These are phyloP conservation scores for Fusarium torulosum DNA, from an alignment of 2,329 filamentous ascomycete genomes.

Conservation along the genomic window DNA sequence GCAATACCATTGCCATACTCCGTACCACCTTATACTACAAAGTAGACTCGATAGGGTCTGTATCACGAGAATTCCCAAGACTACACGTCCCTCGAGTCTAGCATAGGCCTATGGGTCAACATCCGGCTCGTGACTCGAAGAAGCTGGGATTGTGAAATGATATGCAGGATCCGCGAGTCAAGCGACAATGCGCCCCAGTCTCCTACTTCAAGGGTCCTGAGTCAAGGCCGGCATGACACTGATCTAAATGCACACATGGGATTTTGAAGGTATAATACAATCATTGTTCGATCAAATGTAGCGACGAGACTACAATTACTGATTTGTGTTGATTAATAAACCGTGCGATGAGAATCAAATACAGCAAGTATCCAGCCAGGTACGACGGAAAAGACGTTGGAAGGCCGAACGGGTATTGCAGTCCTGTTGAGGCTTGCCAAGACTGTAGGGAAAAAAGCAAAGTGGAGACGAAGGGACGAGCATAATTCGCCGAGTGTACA, in stretches of 20 bases:
- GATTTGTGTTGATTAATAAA: conserved; percentile 1
- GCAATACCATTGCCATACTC: conserved; percentile 8
- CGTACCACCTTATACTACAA: conserved; percentile 25
- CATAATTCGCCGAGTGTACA: conserved; percentile 39
- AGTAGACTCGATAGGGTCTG: conserved; percentile 20
- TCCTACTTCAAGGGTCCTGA: conserved; percentile 26
- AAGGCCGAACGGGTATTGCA: conserved; percentile 18
- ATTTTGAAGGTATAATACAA: not conserved
- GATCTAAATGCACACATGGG: conserved; percentile 12
- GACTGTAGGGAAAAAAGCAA: conserved; percentile 21
- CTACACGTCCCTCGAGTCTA: conserved; percentile 28
- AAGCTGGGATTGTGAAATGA: conserved; percentile 47
- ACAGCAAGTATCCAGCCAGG: not conserved
- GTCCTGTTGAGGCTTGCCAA: conserved; percentile 27
- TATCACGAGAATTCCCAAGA: conserved; percentile 22
- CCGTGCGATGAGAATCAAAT: conserved; percentile 8
- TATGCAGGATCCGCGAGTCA: conserved; percentile 55
- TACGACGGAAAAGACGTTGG: conserved; percentile 6
- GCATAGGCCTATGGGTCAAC: conserved; percentile 35
- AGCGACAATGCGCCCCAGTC: conserved; percentile 46
- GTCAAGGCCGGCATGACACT: conserved; percentile 29
- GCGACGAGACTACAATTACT: not conserved
- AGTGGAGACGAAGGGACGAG: conserved; percentile 27
- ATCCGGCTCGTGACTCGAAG: conserved; percentile 47
- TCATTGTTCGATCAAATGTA: not conserved